These are phyloP conservation scores for Botryotinia globosa DNA, from an alignment of 2,329 filamentous ascomycete genomes.

Conservation along the genomic window DNA sequence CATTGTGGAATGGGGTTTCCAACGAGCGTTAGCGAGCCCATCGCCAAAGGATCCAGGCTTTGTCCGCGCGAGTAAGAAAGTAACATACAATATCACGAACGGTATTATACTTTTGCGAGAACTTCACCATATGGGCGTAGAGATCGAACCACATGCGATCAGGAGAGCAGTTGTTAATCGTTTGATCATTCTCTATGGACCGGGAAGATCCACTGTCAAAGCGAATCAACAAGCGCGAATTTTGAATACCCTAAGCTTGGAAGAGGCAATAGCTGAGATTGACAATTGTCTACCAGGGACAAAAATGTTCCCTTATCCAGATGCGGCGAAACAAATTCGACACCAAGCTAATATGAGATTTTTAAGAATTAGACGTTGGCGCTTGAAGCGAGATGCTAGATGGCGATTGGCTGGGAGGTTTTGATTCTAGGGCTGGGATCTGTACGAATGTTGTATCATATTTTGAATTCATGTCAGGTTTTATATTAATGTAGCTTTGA, in stretches of 20 bases:
- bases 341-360: conserved; percentile 1
- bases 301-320: conserved; percentile 8
- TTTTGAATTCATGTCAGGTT: not conserved
- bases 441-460: not conserved
- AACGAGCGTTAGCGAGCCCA: conserved; percentile 24
- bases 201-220: conserved; percentile 25
- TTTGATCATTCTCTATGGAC: conserved; percentile 33
- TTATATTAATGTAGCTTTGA: not conserved
- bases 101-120: conserved; percentile 34
- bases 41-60: not conserved
- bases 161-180: conserved; percentile 32
- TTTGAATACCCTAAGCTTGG: conserved; percentile 19
- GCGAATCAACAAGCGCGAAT: conserved; percentile 27
- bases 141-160: conserved; percentile 24
- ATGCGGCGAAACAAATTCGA: conserved; percentile 10
- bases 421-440: not conserved
- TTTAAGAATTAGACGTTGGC: conserved; percentile 2
- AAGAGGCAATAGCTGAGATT: conserved; percentile 27
- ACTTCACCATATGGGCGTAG: conserved; percentile 28
- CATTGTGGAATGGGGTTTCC: conserved; percentile 51
- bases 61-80: not conserved
- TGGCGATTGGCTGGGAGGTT: not conserved
- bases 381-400: conserved; percentile 1
- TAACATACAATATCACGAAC: conserved; percentile 22
- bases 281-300: conserved; percentile 29